Percentiles rank a stretch among this genome's conserved stretches.
phyloP scores from a whole-genome alignment of 257 asterid genomes.

The Vinca minor region DNA sequence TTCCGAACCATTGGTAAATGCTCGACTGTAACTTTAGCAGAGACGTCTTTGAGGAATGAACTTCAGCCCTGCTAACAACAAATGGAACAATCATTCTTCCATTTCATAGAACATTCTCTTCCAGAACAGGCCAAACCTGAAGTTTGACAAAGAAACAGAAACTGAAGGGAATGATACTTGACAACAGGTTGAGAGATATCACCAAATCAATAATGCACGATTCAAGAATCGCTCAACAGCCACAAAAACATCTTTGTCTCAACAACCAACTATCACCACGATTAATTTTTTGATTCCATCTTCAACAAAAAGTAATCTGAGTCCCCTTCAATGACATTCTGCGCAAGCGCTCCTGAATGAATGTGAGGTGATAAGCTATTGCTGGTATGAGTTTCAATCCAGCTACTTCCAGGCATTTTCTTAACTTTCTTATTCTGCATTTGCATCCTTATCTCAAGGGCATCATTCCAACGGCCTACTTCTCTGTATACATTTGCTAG shows the following conservation, averaged over 20 bases:
- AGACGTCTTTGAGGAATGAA: neutral
- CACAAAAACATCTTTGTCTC: neutral
- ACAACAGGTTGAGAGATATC: neutral
- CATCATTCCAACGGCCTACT: conserved; percentile 75
- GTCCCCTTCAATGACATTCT: conserved; percentile 7
- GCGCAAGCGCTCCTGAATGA: conserved; percentile 9
- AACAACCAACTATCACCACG: neutral
- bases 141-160: neutral
- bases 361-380: conserved; percentile 13
- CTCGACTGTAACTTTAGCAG: neutral
- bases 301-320: neutral
- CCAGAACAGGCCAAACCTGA: neutral
- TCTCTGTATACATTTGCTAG: conserved; percentile 64
- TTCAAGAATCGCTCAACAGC: neutral
- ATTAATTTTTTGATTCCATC: neutral
- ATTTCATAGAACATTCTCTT: neutral
- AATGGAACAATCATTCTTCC: neutral
- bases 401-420: conserved; percentile 74
- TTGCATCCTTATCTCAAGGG: conserved; percentile 45
- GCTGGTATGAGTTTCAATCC: conserved; percentile 45
- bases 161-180: neutral
- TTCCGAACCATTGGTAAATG: neutral
- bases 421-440: conserved; percentile 53
- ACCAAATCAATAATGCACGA: neutral
- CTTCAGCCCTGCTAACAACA: neutral